Percentiles rank a stretch among this genome's conserved stretches.
Conservation (phyloP, 2,329 filamentous ascomycete genomes). For the Aspergillus nomiae region DNA sequence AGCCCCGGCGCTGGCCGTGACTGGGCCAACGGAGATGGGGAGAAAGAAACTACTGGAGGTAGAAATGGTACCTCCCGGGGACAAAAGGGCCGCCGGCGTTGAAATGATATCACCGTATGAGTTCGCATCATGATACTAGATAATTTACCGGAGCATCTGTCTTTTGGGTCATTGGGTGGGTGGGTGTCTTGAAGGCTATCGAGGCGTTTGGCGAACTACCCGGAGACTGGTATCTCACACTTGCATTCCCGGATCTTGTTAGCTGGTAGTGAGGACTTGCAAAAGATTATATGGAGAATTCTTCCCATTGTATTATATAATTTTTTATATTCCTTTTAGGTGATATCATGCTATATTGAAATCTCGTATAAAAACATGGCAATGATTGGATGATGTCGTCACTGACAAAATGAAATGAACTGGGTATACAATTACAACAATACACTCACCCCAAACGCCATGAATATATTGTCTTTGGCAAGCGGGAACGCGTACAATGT, state of each 20-base stretch:
- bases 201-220: slow-evolving; percentile 2
- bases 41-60: slow-evolving; percentile 26
- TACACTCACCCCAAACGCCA: slow-evolving; percentile 1
- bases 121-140: neutral
- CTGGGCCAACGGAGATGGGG: slow-evolving; percentile 44
- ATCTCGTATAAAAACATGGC: neutral
- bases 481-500: neutral
- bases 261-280: neutral
- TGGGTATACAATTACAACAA: neutral
- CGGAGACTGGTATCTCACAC: neutral
- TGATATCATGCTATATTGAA: neutral
- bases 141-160: neutral
- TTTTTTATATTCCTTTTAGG: neutral
- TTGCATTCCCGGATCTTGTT: neutral
- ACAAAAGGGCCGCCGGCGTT: slow-evolving; percentile 36
- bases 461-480: neutral
- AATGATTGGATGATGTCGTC: neutral
- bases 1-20: slow-evolving; percentile 75
- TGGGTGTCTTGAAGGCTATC: neutral
- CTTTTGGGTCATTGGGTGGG: neutral
- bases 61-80: slow-evolving; percentile 27
- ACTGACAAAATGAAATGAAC: neutral
- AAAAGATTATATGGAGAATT: neutral
- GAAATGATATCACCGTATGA: slow-evolving; percentile 4
- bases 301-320: neutral